phyloP scores from a whole-genome alignment of 2,329 filamentous ascomycete genomes.

The Alternaria rosae region DNA sequence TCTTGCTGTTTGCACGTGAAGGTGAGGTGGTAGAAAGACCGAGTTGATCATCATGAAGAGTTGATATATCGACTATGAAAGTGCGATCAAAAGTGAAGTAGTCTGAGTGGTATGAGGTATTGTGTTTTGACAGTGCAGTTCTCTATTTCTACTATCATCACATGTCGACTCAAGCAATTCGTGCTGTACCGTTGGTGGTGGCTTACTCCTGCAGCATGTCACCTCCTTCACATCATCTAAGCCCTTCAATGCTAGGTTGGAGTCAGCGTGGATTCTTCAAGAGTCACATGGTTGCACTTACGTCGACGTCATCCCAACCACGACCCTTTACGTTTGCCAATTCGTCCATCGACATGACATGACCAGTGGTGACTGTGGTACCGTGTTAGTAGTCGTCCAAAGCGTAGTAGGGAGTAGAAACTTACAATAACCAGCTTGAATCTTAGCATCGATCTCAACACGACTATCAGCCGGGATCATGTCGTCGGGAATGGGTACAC shows the following conservation, averaged over 20 bases:
- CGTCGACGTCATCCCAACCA: slow-evolving; percentile 81
- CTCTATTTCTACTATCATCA: neutral
- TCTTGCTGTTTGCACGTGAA: neutral
- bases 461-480: slow-evolving; percentile 93
- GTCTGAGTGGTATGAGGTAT: neutral
- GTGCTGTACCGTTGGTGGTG: slow-evolving; percentile 20
- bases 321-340: slow-evolving; percentile 85
- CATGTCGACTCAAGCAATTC: neutral
- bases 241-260: slow-evolving; percentile 40
- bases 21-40: neutral
- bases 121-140: neutral
- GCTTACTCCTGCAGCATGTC: slow-evolving; percentile 7
- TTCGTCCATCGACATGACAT: slow-evolving; percentile 87
- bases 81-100: neutral
- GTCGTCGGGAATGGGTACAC: slow-evolving; percentile 89
- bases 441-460: slow-evolving; percentile 99
- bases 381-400: slow-evolving; percentile 26
- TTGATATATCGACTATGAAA: neutral
- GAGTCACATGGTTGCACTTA: slow-evolving; percentile 35
- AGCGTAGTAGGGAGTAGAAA: slow-evolving; percentile 18
- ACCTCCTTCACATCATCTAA: slow-evolving; percentile 11
- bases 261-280: slow-evolving; percentile 29
- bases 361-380: slow-evolving; percentile 76
- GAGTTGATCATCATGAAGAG: neutral
- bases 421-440: slow-evolving; percentile 84